Percentiles rank a stretch among this genome's conserved stretches.
phyloP scores from a whole-genome alignment of 2,329 filamentous ascomycete species.

The Xylaria sp. region DNA sequence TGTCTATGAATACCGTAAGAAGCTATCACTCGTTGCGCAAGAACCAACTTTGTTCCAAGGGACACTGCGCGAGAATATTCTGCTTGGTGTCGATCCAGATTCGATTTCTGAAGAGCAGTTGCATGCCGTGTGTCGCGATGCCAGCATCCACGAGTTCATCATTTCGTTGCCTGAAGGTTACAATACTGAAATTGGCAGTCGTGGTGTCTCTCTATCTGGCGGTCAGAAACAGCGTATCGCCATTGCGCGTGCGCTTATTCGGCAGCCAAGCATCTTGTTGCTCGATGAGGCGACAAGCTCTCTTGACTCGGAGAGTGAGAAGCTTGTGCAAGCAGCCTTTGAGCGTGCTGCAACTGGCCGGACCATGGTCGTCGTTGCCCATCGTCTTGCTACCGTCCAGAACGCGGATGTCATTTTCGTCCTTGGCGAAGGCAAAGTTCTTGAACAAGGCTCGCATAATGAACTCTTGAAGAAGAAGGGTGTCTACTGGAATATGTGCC shows the following conservation, averaged over 20 bases:
- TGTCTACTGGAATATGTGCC: constrained; percentile 70
- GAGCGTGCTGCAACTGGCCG: constrained; percentile 69
- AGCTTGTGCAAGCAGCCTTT: constrained; percentile 74
- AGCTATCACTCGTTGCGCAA: constrained; percentile 78
- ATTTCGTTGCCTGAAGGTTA: constrained; percentile 74
- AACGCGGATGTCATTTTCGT: constrained; percentile 85
- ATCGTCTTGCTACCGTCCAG: constrained; percentile 80
- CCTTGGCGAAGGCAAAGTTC: constrained; percentile 71
- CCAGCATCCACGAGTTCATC: constrained; percentile 79
- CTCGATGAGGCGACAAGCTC: constrained; percentile 80
- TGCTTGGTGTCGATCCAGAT: constrained; percentile 69
- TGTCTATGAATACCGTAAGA: constrained; percentile 70
- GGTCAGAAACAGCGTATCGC: constrained; percentile 78
- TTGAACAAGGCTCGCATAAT: constrained; percentile 65
- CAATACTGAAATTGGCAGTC: constrained; percentile 73
- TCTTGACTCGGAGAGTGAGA: constrained; percentile 68
- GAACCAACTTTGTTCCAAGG: constrained; percentile 79
- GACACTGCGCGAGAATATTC: constrained; percentile 71
- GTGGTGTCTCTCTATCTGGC: constrained; percentile 74
- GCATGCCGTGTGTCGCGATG: constrained; percentile 66
- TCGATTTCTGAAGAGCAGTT: constrained; percentile 64
- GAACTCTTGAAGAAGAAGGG: constrained; percentile 64
- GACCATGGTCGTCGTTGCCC: constrained; percentile 81
- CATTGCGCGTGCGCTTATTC: constrained; percentile 75
- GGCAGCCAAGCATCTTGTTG: constrained; percentile 73